Percentiles rank a stretch among this genome's conserved stretches.
phyloP scores from a whole-genome alignment of 345 rosid species.

The Camelina sativa region DNA sequence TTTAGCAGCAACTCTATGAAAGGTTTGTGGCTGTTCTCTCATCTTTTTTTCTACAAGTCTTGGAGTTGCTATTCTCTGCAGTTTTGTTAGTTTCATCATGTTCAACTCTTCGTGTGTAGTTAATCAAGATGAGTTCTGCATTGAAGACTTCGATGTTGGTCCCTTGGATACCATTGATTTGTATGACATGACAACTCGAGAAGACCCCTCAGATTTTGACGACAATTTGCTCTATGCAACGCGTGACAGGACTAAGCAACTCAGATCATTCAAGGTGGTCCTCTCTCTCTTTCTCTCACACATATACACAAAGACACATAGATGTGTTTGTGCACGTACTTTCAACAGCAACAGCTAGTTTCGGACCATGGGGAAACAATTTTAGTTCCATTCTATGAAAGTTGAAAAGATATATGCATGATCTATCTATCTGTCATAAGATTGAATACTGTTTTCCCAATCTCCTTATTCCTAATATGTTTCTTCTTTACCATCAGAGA shows the following conservation, averaged over 20 bases:
- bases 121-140: slow-evolving; percentile 43
- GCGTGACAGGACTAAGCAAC: slow-evolving; percentile 49
- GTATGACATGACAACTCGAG: slow-evolving; percentile 58
- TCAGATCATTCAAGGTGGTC: slow-evolving; percentile 74
- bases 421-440: slow-evolving; percentile 2
- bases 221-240: slow-evolving; percentile 55
- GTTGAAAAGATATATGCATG: neutral
- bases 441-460: neutral
- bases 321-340: neutral
- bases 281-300: slow-evolving; percentile 8
- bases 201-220: slow-evolving; percentile 56
- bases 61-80: slow-evolving; percentile 9
- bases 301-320: neutral
- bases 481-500: slow-evolving; percentile 48
- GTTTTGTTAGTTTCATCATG: slow-evolving; percentile 10
- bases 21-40: slow-evolving; percentile 47
- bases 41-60: slow-evolving; percentile 11
- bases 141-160: slow-evolving; percentile 48
- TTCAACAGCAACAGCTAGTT: neutral
- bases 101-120: slow-evolving; percentile 44
- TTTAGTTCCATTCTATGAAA: slow-evolving; percentile 15
- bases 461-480: slow-evolving; percentile 18
- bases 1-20: slow-evolving; percentile 42
- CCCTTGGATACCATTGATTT: slow-evolving; percentile 70
- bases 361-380: neutral